Base-by-base conservation (phyloP, 352 stramenopile genomes). In the Phytophthora pistaciae region DNA sequence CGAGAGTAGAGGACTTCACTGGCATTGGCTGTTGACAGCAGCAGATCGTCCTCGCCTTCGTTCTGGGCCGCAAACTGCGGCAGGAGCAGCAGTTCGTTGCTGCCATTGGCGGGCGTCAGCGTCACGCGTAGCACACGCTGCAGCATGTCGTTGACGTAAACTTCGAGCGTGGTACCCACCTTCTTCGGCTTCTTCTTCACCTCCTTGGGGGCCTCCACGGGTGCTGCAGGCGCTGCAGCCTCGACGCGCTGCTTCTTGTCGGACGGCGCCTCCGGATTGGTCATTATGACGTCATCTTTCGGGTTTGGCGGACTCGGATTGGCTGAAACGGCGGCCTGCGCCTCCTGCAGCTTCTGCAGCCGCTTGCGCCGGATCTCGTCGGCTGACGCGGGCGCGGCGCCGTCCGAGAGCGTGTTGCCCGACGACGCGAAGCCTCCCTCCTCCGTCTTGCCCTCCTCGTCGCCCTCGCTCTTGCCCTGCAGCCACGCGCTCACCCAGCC, bases 121-220 rank as follows among this genome's bases (percentile, higher is more conserved):
- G 88, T 96, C 33, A 92, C 73, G 66, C 79, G 84, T 55, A 93
- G 72, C 6, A 87, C 73, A 20, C 88, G 87, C 72, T 93, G 81
- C 25, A 93, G 70, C 77, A 93, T 85, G 60, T 96, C 85, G 70
- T 93, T 94, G 36, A 91, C 66, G 69, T 91, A 91, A 62, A 74
- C 66, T n/a, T 82, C 78, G 7, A 79, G 76, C 48, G 70, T 75
- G 9, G 72, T 50, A 4, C 69, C 72, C 38, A 80, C 76, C 56
- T 74, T 80, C 55, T 80, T 73, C 55, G 75, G 61, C 11, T 44
- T 44, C 64, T 78, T 78, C 66, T 85, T 82, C 36, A 56, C 38
- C 46, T 86, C 80, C 31, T 56, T 65, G 9, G 40, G 59, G 0
- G 57, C 46, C 29, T 69, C 31, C 10, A 38, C 33, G 20, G 66